Base-by-base conservation (phyloP, 208 protist species). In the Leptomonas pyrrhocoris region DNA sequence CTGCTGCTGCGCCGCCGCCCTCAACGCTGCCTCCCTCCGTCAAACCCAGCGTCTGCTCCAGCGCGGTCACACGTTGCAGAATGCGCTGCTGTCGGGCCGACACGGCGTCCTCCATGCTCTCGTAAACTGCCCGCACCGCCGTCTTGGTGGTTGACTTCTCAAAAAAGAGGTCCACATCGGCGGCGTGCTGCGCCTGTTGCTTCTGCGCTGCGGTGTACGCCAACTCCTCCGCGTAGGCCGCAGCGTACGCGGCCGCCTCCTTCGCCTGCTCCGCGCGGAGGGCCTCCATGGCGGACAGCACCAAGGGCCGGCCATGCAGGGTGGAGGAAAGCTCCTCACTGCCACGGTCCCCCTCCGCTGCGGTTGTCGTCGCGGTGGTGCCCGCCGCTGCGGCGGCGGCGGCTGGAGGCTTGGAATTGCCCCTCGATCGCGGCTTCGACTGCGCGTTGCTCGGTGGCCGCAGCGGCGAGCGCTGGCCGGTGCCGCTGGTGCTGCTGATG, bases 131-230 rank as follows among this genome's bases (percentile, higher is more conserved):
- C 54, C 83, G 73, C 43, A 88, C 86, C 18, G 85, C 87, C 36
- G 58, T 73, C 42, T 81, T 68, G 5, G 77, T 82, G n/a, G 73
- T 75, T 23, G 86, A 50, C 38, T 83, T 84, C 48, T 89, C 85
- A 65, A 96, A 86, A 55, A 87, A 77, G 38, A 96, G 54, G 13
- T 80, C 40, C 78, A 96, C 89, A 30, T 92, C 88, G 9, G 63
- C 70, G 30, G 88, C 83, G 42, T 69, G 77, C 65, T 93, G 77
- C 40, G 54, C 63, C 11, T 80, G 81, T 34, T 68, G 67, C 18
- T 51, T 56, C 49, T 60, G 80, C 19, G 73, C 56, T 27, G 73
- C 83, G 27, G 81, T 69, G 15, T 60, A 55, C 15, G 68, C 79
- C 31, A 80, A 50, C 43, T 77, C 80, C 68, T 89, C 88, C 6